Conservation (phyloP, 2,329 filamentous ascomycete genomes). For the Fusarium robinianum region DNA sequence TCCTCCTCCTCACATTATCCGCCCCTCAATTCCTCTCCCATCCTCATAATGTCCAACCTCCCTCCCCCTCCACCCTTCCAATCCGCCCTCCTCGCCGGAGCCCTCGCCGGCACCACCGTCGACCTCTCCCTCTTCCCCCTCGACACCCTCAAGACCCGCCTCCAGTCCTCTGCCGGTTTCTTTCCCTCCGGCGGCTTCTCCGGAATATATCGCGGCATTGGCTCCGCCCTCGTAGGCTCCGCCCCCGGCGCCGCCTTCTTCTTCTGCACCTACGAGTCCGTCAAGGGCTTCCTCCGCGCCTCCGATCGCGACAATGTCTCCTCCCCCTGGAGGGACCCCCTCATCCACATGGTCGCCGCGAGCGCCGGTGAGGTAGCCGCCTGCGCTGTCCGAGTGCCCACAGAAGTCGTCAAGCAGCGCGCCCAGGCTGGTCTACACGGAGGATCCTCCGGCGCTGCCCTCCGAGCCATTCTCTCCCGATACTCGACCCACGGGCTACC, state of each 20-base stretch:
- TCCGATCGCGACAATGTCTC: constrained; percentile 35
- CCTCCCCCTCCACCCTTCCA: constrained; percentile 53
- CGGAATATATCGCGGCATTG: constrained; percentile 92
- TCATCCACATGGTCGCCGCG: constrained; percentile 82
- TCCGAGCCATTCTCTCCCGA: constrained; percentile 69
- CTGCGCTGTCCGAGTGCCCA: constrained; percentile 89
- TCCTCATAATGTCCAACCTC: constrained; percentile 9
- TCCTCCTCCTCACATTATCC: background rate
- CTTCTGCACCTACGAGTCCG: constrained; percentile 90
- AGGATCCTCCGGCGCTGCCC: constrained; percentile 66
- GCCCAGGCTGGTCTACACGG: constrained; percentile 87
- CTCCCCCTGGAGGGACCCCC: constrained; percentile 35
- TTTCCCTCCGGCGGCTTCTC: constrained; percentile 83
- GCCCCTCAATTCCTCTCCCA: background rate
- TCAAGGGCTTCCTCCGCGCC: constrained; percentile 60
- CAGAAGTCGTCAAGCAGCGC: constrained; percentile 95
- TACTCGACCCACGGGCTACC: constrained; percentile 49
- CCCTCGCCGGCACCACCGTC: constrained; percentile 90
- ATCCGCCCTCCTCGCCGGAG: constrained; percentile 75
- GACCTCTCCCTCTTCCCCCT: constrained; percentile 97
- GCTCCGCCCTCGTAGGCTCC: constrained; percentile 85
- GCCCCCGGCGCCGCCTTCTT: constrained; percentile 95
- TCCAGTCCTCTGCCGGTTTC: constrained; percentile 81
- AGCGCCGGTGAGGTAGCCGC: constrained; percentile 88
- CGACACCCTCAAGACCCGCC: constrained; percentile 97